phyloP scores from a whole-genome alignment of 73 alveolate genomes.

The Paramecium sexaurelia region DNA sequence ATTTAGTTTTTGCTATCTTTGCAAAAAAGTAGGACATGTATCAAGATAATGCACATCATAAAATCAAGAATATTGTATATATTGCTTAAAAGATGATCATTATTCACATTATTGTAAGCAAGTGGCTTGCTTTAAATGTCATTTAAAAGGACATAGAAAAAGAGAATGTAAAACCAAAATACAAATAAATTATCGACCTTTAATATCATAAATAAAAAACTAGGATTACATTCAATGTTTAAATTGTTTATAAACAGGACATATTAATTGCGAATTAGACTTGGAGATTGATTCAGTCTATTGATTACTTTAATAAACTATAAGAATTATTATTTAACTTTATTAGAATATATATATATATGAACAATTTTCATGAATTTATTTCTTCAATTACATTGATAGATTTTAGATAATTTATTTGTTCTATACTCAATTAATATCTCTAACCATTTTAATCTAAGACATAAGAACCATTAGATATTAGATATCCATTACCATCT shows the following conservation, averaged over 20 bases:
- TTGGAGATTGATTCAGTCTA: neutral
- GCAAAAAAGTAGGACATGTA: neutral
- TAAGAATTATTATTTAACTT: neutral
- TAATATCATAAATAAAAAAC: neutral
- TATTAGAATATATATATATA: too few relatives aligned
- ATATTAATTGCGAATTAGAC: neutral
- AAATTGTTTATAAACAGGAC: neutral
- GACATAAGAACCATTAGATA: neutral
- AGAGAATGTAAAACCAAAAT: neutral
- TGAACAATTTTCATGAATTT: neutral
- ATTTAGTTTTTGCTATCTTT: neutral
- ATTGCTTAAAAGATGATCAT: neutral
- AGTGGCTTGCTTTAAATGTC: neutral
- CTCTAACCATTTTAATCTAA: constrained; percentile 9
- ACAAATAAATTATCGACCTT: neutral
- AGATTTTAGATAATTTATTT: neutral
- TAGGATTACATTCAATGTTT: neutral
- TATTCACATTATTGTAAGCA: neutral
- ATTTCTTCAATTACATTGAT: constrained; percentile 27
- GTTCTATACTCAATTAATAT: neutral
- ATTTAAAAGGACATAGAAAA: neutral
- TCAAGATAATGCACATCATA: neutral
- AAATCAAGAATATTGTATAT: neutral
- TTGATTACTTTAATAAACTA: neutral
- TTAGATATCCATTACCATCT: neutral